These are phyloP conservation scores for Phytopythium helicoides DNA, from an alignment of 352 stramenopile species.

Conservation along the genomic window DNA sequence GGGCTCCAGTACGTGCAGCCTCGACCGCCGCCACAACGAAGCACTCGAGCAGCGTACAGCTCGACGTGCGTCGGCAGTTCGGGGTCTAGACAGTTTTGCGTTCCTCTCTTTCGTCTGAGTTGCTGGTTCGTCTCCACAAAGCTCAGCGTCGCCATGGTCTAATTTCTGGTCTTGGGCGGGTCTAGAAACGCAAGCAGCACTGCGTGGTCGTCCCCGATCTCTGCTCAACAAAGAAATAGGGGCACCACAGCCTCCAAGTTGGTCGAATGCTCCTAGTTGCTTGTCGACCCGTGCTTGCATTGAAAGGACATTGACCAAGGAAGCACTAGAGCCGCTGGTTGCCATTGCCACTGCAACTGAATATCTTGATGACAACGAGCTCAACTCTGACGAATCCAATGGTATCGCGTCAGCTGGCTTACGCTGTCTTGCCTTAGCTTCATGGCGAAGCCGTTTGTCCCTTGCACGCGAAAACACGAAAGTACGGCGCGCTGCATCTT, in stretches of 20 bases:
- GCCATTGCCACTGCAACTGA: conserved; percentile 2
- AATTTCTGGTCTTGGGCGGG: too few relatives aligned
- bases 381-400: neutral
- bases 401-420: neutral
- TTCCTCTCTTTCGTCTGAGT: too few relatives aligned
- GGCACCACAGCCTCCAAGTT: neutral
- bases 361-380: neutral
- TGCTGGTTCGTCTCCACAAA: neutral
- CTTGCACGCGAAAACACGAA: conserved; percentile 29
- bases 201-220: neutral
- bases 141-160: too few relatives aligned
- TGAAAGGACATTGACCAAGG: conserved; percentile 4
- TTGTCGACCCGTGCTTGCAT: conserved; percentile 1
- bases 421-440: neutral
- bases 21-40: conserved; percentile 3
- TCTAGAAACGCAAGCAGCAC: too few relatives aligned
- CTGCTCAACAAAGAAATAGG: too few relatives aligned
- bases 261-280: neutral
- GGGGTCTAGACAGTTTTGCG: neutral
- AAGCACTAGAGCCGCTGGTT: neutral
- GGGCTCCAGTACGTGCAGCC: conserved; percentile 3
- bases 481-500: conserved; percentile 31
- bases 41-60: conserved; percentile 7
- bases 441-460: conserved; percentile 21
- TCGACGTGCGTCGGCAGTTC: neutral